Evolutionary conservation across 1,284 basidiomycete genomes (phyloP), one percentile per base, ranked within the genome.

Genomic region (Cutaneotrichosporon cavernicola): DNA sequence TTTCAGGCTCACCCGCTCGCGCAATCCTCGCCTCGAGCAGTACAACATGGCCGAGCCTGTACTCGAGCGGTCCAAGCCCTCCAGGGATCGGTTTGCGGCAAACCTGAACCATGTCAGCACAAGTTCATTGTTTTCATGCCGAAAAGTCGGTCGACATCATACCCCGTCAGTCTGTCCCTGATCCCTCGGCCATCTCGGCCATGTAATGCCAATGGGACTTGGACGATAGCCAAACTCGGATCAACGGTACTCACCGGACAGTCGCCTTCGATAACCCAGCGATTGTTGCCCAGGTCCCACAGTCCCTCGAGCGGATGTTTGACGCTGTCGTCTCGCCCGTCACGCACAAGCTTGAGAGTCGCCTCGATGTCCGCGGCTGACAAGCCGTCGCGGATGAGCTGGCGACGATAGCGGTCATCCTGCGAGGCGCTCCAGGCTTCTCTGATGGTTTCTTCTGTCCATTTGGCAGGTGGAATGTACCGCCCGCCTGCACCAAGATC

Each of bases 261-360:
- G 58, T 79, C 77, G 2, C 77, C 77, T 66, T 79, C 77, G n/a
- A 78, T 70, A 6, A 78, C 69, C 68, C 68, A 74, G 2, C 56
- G 18, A 9, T 32, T 14, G 7, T 52, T 63, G 3, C 69, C 68
- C 1, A 79, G 46, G 38, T 65, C 70, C 77, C 77, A 79, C 56
- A 77, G 59, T 0, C 75, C 73, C 40, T 70, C 73, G 30, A 79
- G 61, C 21, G 68, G 65, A 46, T 72, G 67, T 38, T 68, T 66
- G n/a, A 73, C 65, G 26, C 62, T 52, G 1, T 69, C 52, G 16
- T 68, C 63, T 18, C 50, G 49, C 4, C 50, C 63, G 5, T 60
- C 64, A 21, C n/a, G 57, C 16, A 43, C 61, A 46, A 50, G 61
- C 1, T 61, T 61, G 11, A 70, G 53, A 4, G 63, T 22, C 6